Conservation (phyloP, 78 protist genomes). For the Speleostelium caveatum region DNA sequence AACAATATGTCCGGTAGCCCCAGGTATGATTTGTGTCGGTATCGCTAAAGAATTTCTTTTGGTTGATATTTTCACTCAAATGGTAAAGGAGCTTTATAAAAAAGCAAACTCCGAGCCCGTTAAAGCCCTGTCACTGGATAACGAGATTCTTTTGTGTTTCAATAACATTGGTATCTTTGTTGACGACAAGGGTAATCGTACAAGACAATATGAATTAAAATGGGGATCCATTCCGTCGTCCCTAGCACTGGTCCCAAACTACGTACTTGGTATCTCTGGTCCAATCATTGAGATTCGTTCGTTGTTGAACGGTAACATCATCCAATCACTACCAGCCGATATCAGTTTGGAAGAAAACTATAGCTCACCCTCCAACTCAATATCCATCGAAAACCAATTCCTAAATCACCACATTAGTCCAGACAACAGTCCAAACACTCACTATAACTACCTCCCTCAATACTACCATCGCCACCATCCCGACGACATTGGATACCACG, state of each 20-base stretch:
- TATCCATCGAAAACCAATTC: too few relatives aligned
- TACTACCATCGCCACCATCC: too few relatives aligned
- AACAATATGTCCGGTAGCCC: conserved; percentile 42
- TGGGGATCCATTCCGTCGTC: conserved; percentile 62
- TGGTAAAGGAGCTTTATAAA: conserved; percentile 43
- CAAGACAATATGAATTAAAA: conserved; percentile 44
- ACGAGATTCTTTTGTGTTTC: conserved; percentile 51
- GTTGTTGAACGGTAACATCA: conserved; percentile 53
- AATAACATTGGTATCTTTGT: conserved; percentile 70
- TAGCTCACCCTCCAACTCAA: too few relatives aligned
- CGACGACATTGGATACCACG: too few relatives aligned
- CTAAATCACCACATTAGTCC: neutral
- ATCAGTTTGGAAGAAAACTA: neutral
- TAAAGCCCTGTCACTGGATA: conserved; percentile 34
- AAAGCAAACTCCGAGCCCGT: conserved; percentile 60
- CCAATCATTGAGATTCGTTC: conserved; percentile 45
- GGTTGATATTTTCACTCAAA: conserved; percentile 51
- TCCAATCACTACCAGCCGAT: conserved; percentile 57
- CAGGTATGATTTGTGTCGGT: conserved; percentile 72
- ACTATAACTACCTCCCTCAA: too few relatives aligned
- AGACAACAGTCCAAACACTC: neutral
- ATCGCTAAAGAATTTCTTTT: conserved; percentile 37
- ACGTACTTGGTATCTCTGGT: conserved; percentile 57
- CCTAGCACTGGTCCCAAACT: conserved; percentile 18
- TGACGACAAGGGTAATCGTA: conserved; percentile 19